Evolutionary conservation across 495 filamentous ascomycete species (phyloP), one percentile per base, ranked within the genome.

Genomic region (Margaritispora aquatica): DNA sequence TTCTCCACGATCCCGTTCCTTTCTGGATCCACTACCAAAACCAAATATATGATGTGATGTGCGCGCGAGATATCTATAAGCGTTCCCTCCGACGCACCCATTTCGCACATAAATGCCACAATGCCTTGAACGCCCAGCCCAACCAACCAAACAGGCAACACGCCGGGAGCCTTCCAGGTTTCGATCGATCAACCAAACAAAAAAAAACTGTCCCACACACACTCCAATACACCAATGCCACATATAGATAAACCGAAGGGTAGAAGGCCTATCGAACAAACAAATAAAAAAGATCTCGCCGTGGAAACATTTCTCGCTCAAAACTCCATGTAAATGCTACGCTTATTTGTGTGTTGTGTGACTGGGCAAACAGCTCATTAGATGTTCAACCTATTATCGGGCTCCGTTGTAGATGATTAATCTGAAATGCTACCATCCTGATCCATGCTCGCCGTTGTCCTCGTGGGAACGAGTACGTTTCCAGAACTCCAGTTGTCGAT

Each of bases 401-500:
- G n/a, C n/a, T n/a, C n/a, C n/a, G n/a, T n/a, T n/a, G n/a, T n/a
- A n/a, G n/a, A n/a, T n/a, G n/a, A n/a, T 49, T 61, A 67, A 49
- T 63, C 60, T 53, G 64, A 62, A 29, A 64, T 57, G 27, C 59
- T 62, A 7, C 62, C 62, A 26, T 63, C 57, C 26, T 47, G 41
- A 9, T 59, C 51, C 26, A 29, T 57, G 61, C 61, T 55, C 41
- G 58, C 55, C 2, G 38, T 44, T 55, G 27, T 57, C 29, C 20
- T 36, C 15, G 19, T 34, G 2, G 57, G 48, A 9, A 21, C 41
- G 29, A 58, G 21, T 10, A 48, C 26, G 24, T 64, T 58, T 24
- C 51, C 60, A 34, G 60, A 34, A 11, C 34, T 54, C 80, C 80
- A 83, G 56, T 82, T 75, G 52, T 81, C 80, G 38, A 78, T 70